phyloP scores from a whole-genome alignment of 1,139 yeast genomes.

The Candida sanyaensis region DNA sequence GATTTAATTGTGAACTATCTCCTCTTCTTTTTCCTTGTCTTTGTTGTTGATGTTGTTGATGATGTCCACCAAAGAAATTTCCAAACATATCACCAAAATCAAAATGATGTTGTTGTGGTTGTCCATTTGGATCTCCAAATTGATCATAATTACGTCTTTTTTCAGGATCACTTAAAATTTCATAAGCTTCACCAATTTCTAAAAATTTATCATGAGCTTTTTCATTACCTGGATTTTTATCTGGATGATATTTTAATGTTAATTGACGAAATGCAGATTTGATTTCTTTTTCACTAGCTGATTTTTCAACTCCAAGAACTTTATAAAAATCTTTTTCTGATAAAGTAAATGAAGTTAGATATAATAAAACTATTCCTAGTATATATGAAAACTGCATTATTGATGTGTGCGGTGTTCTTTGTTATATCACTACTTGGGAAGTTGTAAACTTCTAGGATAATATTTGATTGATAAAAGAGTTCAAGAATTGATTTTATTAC shows the following conservation, averaged over 20 bases:
- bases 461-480: neutral
- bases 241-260: conserved; percentile 91
- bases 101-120: conserved; percentile 33
- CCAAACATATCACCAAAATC: conserved; percentile 67
- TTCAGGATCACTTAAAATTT: conserved; percentile 74
- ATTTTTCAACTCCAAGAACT: conserved; percentile 64
- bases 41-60: conserved; percentile 20
- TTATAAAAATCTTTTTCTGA: conserved; percentile 32
- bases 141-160: conserved; percentile 74
- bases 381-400: conserved; percentile 10
- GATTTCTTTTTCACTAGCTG: conserved; percentile 79
- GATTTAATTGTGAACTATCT: conserved; percentile 57
- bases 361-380: conserved; percentile 10
- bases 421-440: no score
- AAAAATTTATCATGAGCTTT: conserved; percentile 84
- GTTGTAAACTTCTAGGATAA: no score
- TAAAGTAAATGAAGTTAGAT: conserved; percentile 9
- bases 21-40: conserved; percentile 59
- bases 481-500: no score
- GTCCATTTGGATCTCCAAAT: conserved; percentile 82
- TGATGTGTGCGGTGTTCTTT: neutral
- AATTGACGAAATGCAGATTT: conserved; percentile 83
- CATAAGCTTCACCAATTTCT: conserved; percentile 93
- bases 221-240: conserved; percentile 75
- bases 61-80: conserved; percentile 65